A percentile compares a stretch with the other conserved stretches of the same genome.
phyloP scores from a whole-genome alignment of 2,329 filamentous ascomycete species.

The Pleomassaria siparia region DNA sequence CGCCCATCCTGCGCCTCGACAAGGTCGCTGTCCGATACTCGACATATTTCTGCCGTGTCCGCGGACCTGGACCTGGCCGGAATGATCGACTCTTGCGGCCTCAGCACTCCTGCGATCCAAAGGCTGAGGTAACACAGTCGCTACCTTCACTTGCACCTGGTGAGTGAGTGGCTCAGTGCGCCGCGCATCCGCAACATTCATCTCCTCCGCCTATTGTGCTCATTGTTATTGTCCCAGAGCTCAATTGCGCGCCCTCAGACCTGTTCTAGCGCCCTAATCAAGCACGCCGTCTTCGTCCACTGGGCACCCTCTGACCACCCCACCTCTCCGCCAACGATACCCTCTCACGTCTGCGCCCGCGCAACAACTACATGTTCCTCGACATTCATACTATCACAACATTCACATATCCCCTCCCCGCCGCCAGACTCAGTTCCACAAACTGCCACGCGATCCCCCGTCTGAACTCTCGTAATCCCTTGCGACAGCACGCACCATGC shows the following conservation, averaged over 20 bases:
- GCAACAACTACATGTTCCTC: slow-evolving; percentile 15
- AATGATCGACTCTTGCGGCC: slow-evolving; percentile 29
- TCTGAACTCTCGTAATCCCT: neutral
- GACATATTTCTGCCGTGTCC: slow-evolving; percentile 12
- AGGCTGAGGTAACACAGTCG: slow-evolving; percentile 31
- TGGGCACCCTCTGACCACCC: neutral
- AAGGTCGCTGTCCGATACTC: slow-evolving; percentile 6
- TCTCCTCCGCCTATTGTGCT: slow-evolving; percentile 3
- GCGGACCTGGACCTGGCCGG: slow-evolving; percentile 19
- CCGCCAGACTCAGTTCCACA: slow-evolving; percentile 3
- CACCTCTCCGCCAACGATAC: slow-evolving; percentile 6
- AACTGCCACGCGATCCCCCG: neutral
- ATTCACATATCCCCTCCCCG: slow-evolving; percentile 8
- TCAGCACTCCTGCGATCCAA: slow-evolving; percentile 25
- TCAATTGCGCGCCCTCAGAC: slow-evolving; percentile 9
- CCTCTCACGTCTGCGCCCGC: slow-evolving; percentile 4
- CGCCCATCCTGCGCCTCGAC: too few species aligned
- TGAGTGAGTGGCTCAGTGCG: slow-evolving; percentile 14
- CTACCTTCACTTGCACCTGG: slow-evolving; percentile 14
- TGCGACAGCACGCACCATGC: slow-evolving; percentile 29
- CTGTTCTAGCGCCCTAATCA: slow-evolving; percentile 1
- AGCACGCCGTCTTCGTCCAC: slow-evolving; percentile 1
- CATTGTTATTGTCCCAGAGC: slow-evolving; percentile 1
- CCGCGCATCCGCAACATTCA: slow-evolving; percentile 5
- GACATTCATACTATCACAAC: slow-evolving; percentile 2